These are phyloP conservation scores for Talaromyces sp. DNA, from an alignment of 2,329 filamentous ascomycete species.

Conservation along the genomic window DNA sequence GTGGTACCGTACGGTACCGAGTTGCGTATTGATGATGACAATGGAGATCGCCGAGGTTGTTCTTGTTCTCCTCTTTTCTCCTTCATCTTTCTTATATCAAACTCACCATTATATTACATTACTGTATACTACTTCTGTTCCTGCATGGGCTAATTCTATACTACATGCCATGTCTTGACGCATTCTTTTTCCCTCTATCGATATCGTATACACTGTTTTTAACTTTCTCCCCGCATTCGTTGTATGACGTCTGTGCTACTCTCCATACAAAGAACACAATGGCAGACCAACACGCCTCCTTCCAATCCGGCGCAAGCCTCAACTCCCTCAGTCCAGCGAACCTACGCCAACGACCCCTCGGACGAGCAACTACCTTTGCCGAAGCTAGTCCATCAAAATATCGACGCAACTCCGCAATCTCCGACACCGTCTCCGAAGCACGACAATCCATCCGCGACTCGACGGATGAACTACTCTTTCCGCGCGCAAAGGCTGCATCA, in stretches of 20 bases:
- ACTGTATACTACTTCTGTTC: background rate
- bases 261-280: background rate
- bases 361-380: conserved; percentile 38
- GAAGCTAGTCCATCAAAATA: conserved; percentile 32
- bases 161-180: background rate
- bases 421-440: conserved; percentile 70
- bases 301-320: conserved; percentile 20
- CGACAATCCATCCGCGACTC: conserved; percentile 63
- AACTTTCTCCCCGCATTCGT: background rate
- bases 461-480: conserved; percentile 67
- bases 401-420: conserved; percentile 74
- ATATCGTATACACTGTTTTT: background rate
- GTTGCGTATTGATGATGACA: conserved; percentile 2
- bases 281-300: conserved; percentile 23
- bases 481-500: conserved; percentile 47
- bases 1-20: background rate
- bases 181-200: background rate
- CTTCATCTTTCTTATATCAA: background rate
- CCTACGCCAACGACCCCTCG: conserved; percentile 38
- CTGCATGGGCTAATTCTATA: background rate
- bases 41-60: conserved; percentile 1
- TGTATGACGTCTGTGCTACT: conserved; percentile 1
- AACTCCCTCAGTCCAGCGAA: conserved; percentile 22
- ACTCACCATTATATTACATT: too few relatives aligned
- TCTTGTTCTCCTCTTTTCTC: background rate